phyloP scores from a whole-genome alignment of 345 rosid species.

The Raphanus raphanistrum region DNA sequence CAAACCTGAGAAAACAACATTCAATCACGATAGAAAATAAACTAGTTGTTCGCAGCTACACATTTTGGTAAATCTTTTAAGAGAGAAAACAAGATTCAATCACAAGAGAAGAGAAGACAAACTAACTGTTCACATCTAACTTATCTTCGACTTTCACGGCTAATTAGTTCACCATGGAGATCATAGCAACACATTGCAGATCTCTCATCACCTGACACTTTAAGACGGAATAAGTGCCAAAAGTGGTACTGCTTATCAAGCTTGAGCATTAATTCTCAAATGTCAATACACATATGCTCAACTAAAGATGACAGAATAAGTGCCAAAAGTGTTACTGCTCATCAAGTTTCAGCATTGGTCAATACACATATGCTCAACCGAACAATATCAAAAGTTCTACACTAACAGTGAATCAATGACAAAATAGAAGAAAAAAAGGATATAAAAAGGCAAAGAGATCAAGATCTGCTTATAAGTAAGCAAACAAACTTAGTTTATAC shows the following conservation, averaged over 20 bases:
- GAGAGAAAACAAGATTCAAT: not conserved
- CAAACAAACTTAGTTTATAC: not conserved
- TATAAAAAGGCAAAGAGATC: not conserved
- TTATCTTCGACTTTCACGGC: not conserved
- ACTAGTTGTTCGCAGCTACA: too few relatives aligned
- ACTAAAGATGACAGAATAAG: not conserved
- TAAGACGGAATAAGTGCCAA: not conserved
- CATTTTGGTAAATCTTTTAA: too few relatives aligned
- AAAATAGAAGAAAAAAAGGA: not conserved
- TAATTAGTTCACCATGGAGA: not conserved
- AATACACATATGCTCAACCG: not conserved
- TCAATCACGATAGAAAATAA: too few relatives aligned
- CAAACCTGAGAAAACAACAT: too few relatives aligned
- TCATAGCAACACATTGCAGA: not conserved
- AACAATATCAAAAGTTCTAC: not conserved
- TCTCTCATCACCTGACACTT: not conserved
- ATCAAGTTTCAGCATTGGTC: not conserved
- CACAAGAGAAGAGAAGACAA: not conserved
- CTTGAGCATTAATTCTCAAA: too few relatives aligned
- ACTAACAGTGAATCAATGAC: not conserved
- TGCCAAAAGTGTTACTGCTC: not conserved
- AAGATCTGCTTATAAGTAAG: not conserved
- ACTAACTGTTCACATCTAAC: not conserved
- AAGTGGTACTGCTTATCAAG: too few relatives aligned
- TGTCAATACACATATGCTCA: not conserved